Evolutionary conservation across 805 yeast genomes (phyloP), one percentile per base, ranked within the genome.

Genomic region (Saccharomyces eubayanus): DNA sequence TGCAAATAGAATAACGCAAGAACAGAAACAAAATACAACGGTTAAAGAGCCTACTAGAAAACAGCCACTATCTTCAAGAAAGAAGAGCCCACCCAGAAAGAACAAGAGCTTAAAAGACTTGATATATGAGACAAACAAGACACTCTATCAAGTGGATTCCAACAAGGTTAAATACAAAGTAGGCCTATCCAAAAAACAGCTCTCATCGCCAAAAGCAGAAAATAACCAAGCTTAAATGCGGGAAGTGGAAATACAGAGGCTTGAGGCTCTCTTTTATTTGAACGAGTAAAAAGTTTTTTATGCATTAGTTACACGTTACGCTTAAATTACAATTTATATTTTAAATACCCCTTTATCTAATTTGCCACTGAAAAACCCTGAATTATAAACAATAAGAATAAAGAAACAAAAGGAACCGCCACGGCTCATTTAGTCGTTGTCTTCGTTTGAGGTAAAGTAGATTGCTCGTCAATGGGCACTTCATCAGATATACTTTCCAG

Each of bases 91-190:
- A 14, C 28, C 48, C 20, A 46, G 48, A n/a, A 27, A 46, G 16
- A 46, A 28, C 6, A 46, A 28, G 11, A 46, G 48, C 6, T 52
- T 66, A 14, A 63, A 62, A 28, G 67, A 63, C 47, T 52, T 66
- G 24, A 65, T 65, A 11, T 48, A 59, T 49, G 57, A 55, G 54
- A 59, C 69, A 27, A 65, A 66, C 50, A 61, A 55, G 48, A 53
- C 49, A 12, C 31, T 60, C 9, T 66, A 63, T 50, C 55, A 62
- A 28, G 62, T 63, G 4, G 69, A 66, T 41, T 62, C 67, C 2
- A 52, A 51, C 43, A 62, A 53, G 28, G 62, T 66, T 6, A 56
- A 50, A 20, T 57, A 58, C 47, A 64, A 60, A 43, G 68, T 59
- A 8, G 70, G 70, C 0, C 45, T 66, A 29, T 65, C 70, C 2